phyloP scores from a whole-genome alignment of 106 monocot genomes.

The Dioscorea alata region DNA sequence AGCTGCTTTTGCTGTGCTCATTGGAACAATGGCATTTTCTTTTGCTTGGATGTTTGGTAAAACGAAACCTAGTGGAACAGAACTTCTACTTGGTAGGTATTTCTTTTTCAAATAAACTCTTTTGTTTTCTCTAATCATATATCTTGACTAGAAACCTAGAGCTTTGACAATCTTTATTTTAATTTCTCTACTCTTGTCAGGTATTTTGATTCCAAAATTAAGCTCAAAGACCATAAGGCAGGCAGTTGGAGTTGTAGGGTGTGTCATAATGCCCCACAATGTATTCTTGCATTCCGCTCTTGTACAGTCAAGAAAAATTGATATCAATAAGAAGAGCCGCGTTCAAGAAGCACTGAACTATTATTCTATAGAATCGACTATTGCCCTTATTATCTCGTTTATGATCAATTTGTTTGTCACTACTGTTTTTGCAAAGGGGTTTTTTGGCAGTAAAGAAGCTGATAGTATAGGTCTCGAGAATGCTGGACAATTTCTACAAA shows the following conservation, averaged over 20 bases:
- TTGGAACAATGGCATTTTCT: constrained; percentile 67
- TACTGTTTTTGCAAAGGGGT: constrained; percentile 84
- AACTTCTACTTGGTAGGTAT: constrained; percentile 58
- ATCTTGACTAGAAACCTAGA: neutral
- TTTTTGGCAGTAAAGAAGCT: constrained; percentile 64
- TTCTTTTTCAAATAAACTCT: neutral
- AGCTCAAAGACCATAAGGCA: constrained; percentile 69
- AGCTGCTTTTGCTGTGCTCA: constrained; percentile 71
- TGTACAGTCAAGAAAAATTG: constrained; percentile 74
- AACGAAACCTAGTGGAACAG: constrained; percentile 56
- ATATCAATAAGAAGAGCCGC: constrained; percentile 30
- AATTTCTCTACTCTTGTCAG: constrained; percentile 20
- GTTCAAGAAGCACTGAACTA: constrained; percentile 69
- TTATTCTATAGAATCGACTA: constrained; percentile 73
- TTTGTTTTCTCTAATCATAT: neutral
- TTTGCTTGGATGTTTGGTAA: constrained; percentile 84
- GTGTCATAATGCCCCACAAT: constrained; percentile 90
- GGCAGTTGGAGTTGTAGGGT: constrained; percentile 75
- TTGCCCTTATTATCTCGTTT: constrained; percentile 65
- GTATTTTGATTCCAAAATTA: constrained; percentile 70
- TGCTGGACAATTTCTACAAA: constrained; percentile 77
- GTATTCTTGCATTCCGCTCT: constrained; percentile 88
- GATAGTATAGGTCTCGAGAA: constrained; percentile 65
- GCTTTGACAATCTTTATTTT: neutral
- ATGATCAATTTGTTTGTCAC: constrained; percentile 76